These are phyloP conservation scores for Discostella pseudostelligera DNA, from an alignment of 108 stramenopile species.

Conservation along the genomic window DNA sequence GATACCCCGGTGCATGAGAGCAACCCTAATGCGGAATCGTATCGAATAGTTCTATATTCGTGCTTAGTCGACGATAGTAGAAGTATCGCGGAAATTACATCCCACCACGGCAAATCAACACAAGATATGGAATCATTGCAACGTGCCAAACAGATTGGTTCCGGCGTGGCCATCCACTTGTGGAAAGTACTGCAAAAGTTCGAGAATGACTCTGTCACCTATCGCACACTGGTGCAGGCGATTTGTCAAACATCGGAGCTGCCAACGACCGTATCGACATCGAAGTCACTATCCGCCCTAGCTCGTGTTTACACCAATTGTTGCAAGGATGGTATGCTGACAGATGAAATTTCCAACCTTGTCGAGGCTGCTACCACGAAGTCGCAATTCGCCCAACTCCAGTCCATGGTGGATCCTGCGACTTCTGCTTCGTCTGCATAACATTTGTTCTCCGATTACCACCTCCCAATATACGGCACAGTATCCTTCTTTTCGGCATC, in stretches of 20 bases:
- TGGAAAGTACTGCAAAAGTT: conserved; percentile 21
- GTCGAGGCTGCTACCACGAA: conserved; percentile 16
- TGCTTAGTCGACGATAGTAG: conserved; percentile 15
- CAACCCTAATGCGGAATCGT: conserved; percentile 14
- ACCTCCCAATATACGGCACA: conserved; percentile 27
- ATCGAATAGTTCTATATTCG: conserved; percentile 10
- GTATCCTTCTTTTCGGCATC: conserved; percentile 52
- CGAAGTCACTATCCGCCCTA: conserved; percentile 9
- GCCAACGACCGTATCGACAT: neutral
- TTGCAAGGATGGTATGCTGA: conserved; percentile 30
- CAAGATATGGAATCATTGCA: neutral
- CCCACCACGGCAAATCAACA: neutral
- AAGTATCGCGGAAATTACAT: neutral
- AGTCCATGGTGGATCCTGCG: neutral
- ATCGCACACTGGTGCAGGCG: conserved; percentile 15
- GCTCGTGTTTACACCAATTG: conserved; percentile 17
- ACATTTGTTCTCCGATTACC: conserved; percentile 20
- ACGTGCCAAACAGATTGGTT: conserved; percentile 24
- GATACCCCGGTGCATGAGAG: neutral
- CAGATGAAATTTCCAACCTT: conserved; percentile 9
- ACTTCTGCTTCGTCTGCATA: neutral
- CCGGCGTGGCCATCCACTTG: conserved; percentile 23
- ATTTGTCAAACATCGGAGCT: conserved; percentile 30
- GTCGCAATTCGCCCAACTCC: conserved; percentile 14
- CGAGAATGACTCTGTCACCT: conserved; percentile 11